These are phyloP conservation scores for Euphorbia lathyris DNA, from an alignment of 345 rosid genomes.

Conservation along the genomic window DNA sequence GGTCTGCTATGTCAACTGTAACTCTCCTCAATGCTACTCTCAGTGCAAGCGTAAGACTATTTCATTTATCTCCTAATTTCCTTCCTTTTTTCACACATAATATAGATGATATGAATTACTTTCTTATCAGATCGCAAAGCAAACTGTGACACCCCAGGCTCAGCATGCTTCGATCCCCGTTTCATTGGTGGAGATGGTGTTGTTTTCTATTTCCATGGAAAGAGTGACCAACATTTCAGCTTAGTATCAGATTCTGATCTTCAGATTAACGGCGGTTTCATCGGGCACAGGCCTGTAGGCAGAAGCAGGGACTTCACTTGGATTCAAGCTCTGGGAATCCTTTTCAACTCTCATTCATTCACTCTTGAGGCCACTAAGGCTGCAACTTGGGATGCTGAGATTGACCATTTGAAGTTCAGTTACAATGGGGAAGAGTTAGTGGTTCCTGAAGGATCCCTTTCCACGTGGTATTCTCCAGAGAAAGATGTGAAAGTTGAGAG, in stretches of 20 bases:
- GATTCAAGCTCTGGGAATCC: constrained; percentile 60
- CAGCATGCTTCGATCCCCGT: constrained; percentile 63
- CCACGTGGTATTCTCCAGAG: too few species aligned
- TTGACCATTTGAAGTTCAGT: constrained; percentile 58
- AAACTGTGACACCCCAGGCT: constrained; percentile 41
- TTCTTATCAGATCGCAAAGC: constrained; percentile 31
- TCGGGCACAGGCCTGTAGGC: constrained; percentile 49
- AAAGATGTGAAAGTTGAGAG: too few species aligned
- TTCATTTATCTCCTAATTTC: not conserved
- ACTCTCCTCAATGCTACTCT: too few species aligned
- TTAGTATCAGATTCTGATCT: constrained; percentile 50
- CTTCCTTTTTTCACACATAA: too few species aligned
- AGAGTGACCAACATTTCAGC: too few species aligned
- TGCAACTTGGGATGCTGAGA: constrained; percentile 47
- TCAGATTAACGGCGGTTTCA: constrained; percentile 65
- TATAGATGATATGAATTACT: too few species aligned
- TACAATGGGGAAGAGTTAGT: too few species aligned
- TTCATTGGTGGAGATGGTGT: constrained; percentile 54
- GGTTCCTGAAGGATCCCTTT: too few species aligned
- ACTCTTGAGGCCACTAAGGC: constrained; percentile 10
- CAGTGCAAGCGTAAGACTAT: too few species aligned
- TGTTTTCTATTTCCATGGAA: too few species aligned
- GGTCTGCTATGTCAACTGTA: too few species aligned
- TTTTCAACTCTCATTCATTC: constrained; percentile 36
- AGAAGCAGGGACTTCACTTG: too few species aligned